Evolutionary conservation across 2,329 filamentous ascomycete genomes (phyloP), one percentile per base, ranked within the genome.

Genomic region (Drechslera avenae): DNA sequence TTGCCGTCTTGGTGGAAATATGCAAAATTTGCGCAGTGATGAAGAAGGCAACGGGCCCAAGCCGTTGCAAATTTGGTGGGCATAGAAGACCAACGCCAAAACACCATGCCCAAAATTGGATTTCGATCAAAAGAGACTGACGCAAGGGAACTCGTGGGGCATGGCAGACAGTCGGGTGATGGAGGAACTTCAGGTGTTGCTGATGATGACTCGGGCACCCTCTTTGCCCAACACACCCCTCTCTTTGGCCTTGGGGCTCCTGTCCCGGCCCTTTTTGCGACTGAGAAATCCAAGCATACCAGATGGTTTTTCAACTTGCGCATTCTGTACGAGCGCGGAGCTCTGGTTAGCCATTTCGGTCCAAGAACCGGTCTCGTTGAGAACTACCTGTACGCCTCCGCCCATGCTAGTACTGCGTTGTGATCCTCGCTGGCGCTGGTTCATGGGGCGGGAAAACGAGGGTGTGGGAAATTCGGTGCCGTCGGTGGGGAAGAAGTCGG

Each of bases 191-290:
- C 62, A 75, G 13, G 72, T 73, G 49, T 74, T 75, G 60, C 73
- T 75, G 62, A 80, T 77, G 44, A 80, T 74, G 42, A 80, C 78
- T 60, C 94, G 83, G 9, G 94, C 92, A 13, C 94, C 94, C 72
- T 97, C 92, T 71, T 97, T 97, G 50, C 94, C 94, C 51, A 99
- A 71, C 6, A 99, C 92, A 51, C 94, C 94, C 47, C 91, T 84
- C 76, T 97, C 92, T 73, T 91, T 93, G 19, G 92, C 92, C 77
- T 96, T 97, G 1, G 94, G 94, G 71, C 91, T 97, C 73, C 91
- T 86, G 47, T 91, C 91, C 57, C 92, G 82, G 21, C 92, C 91
- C 78, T 90, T 96, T 78, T 96, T 96, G 66, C 92, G 83, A 59
- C 84, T 90, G 54, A 97, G 79, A 73, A 99, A 95, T 1, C 91